Conservation (phyloP, 108 stramenopile species). For the Pinguiococcus pyrenoidosus region DNA sequence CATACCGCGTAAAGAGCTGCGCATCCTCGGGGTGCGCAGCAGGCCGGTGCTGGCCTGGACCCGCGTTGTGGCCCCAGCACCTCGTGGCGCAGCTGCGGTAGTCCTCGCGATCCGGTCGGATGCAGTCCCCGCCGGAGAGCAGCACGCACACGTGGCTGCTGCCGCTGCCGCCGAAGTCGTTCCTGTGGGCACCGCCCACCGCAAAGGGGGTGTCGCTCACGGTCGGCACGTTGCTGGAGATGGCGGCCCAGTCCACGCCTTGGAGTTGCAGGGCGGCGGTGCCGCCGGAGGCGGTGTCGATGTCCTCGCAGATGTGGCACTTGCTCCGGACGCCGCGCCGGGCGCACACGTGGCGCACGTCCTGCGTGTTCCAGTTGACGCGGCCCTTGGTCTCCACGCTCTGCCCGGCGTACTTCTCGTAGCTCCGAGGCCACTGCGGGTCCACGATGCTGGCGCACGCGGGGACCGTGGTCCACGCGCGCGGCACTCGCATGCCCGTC, state of each 20-base stretch:
- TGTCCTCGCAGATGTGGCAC: constrained; percentile 64
- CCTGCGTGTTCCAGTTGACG: constrained; percentile 47
- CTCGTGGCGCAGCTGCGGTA: constrained; percentile 49
- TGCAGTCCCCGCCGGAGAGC: constrained; percentile 33
- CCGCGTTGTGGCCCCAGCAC: not conserved
- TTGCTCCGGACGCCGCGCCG: constrained; percentile 48
- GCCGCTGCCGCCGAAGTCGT: constrained; percentile 51
- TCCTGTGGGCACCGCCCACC: constrained; percentile 54
- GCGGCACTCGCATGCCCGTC: constrained; percentile 41
- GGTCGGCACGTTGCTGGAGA: constrained; percentile 50
- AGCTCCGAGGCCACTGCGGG: constrained; percentile 62
- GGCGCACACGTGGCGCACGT: constrained; percentile 53
- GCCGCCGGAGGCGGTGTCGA: constrained; percentile 50
- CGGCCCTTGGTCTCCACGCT: constrained; percentile 57
- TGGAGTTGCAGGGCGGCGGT: constrained; percentile 58
- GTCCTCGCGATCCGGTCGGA: constrained; percentile 28
- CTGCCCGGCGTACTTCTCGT: constrained; percentile 50
- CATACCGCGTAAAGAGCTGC: too few species aligned
- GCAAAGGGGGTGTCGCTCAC: constrained; percentile 64
- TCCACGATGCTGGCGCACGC: constrained; percentile 44
- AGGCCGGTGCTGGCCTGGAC: not conserved
- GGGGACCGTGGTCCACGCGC: constrained; percentile 43
- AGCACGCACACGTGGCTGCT: constrained; percentile 58
- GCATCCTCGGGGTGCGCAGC: too few species aligned
- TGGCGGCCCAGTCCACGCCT: constrained; percentile 39